Conservation (phyloP, 1,284 basidiomycete species). For the Trametes hirsuta region DNA sequence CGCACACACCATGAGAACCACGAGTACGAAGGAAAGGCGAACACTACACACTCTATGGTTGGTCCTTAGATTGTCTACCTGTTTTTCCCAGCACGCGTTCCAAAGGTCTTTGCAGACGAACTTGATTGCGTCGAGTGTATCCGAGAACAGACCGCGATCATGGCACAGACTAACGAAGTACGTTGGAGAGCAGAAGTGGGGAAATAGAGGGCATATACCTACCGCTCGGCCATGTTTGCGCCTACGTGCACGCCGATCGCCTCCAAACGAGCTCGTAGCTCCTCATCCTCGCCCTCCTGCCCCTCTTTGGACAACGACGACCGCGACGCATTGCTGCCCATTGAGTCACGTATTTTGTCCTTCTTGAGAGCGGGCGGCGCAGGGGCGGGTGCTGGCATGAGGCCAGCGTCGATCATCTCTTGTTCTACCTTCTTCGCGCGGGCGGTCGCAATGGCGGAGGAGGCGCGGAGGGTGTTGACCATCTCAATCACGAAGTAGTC, state of each 20-base stretch:
- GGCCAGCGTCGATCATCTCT: slow-evolving; percentile 75
- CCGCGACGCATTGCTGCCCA: slow-evolving; percentile 48
- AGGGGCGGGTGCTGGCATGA: slow-evolving; percentile 53
- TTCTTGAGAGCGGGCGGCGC: slow-evolving; percentile 45
- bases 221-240: slow-evolving; percentile 86
- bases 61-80: slow-evolving; percentile 93
- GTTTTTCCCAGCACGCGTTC: slow-evolving; percentile 87
- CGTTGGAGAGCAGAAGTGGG: background rate
- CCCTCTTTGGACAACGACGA: slow-evolving; percentile 28
- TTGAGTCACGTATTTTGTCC: slow-evolving; percentile 56
- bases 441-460: slow-evolving; percentile 68
- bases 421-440: slow-evolving; percentile 67
- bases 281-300: slow-evolving; percentile 75
- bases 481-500: slow-evolving; percentile 87
- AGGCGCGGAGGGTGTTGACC: slow-evolving; percentile 71
- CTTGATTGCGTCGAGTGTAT: slow-evolving; percentile 91
- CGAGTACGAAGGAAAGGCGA: background rate
- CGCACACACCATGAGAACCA: background rate
- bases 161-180: slow-evolving; percentile 62
- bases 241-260: slow-evolving; percentile 88
- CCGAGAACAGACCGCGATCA: slow-evolving; percentile 74
- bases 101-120: slow-evolving; percentile 98
- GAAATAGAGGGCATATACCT: slow-evolving; percentile 25
- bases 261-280: slow-evolving; percentile 72
- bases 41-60: slow-evolving; percentile 77